Evolutionary conservation across 2,329 filamentous ascomycete species (phyloP), one percentile per base, ranked within the genome.

Genomic region (Diaporthe vaccinii): DNA sequence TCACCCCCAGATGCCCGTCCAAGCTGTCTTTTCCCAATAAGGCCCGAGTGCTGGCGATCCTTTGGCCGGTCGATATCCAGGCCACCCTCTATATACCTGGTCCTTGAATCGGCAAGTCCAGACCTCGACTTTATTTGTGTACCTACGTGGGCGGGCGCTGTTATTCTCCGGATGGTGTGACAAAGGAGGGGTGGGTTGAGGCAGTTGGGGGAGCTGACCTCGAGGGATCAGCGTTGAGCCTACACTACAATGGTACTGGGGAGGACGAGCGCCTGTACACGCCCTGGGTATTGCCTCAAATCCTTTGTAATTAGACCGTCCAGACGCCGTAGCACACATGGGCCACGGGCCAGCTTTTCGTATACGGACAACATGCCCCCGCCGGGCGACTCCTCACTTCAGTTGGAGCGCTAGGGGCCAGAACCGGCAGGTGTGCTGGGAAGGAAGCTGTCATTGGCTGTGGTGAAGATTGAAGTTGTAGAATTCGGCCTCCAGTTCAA

Each of bases 71-170:
- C 22, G 58, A 46, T 34, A 58, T 72, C 72, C 62, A 75, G 55
- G 68, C 53, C 59, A 49, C 41, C 67, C 46, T 25, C 51, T 53
- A 12, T 41, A 44, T 57, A 61, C 62, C 73, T 71, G 34, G 62
- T 76, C 75, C 75, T 67, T 75, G 73, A 68, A 75, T 71, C 73
- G 75, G 62, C 74, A 73, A 59, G 75, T 76, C 75, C 75, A 76
- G 75, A 76, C 73, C 75, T 75, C 62, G 55, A 73, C 73, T 73
- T 59, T 73, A 73, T 73, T 55, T 39, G 34, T 46, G 51, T 65
- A 59, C 68, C 68, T 71, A 71, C 55, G 65, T 69, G 17, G 31
- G 65, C 65, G 28, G 58, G 71, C 71, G 71, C 71, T 73, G 36
- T 73, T 46, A 65, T 73, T 73, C 58, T 73, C 71, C 71, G 71